Percentiles rank a stretch among this genome's conserved stretches.
These are phyloP conservation scores for Fistulifera pelliculosa DNA, from an alignment of 108 stramenopile genomes.

Conservation along the genomic window DNA sequence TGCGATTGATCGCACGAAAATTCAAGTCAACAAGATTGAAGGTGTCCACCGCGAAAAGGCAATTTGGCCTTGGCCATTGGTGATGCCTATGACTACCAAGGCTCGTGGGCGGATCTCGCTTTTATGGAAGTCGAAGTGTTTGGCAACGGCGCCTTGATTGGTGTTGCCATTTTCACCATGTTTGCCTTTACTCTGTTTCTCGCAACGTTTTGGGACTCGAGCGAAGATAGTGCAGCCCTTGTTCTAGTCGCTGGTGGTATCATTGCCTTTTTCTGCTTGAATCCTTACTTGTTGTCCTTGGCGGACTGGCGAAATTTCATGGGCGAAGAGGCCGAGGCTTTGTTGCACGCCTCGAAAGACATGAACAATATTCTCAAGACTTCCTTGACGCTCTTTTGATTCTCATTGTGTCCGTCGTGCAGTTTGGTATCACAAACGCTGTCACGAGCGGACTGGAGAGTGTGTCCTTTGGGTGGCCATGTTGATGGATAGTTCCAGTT, in stretches of 20 bases:
- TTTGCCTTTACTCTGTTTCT: constrained; percentile 37
- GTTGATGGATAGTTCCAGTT: constrained; percentile 34
- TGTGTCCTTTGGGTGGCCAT: constrained; percentile 33
- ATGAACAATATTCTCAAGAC: constrained; percentile 52
- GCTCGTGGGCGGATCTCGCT: constrained; percentile 35
- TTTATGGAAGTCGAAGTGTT: constrained; percentile 48
- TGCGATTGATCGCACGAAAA: constrained; percentile 50
- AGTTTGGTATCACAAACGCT: constrained; percentile 27
- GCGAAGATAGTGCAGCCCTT: constrained; percentile 30
- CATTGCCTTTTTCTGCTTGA: constrained; percentile 39
- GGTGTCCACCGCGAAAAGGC: constrained; percentile 41
- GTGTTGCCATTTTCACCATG: constrained; percentile 31
- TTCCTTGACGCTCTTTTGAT: constrained; percentile 25
- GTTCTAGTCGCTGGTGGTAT: constrained; percentile 42
- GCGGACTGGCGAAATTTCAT: constrained; percentile 54
- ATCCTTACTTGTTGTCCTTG: constrained; percentile 51
- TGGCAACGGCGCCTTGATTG: constrained; percentile 26
- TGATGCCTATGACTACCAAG: constrained; percentile 28
- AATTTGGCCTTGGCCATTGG: constrained; percentile 42
- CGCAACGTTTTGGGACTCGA: constrained; percentile 42
- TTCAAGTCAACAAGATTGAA: constrained; percentile 36
- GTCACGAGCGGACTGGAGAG: constrained; percentile 20
- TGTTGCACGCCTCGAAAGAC: constrained; percentile 40
- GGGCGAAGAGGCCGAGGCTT: constrained; percentile 55
- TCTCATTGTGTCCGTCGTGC: constrained; percentile 26